These are phyloP conservation scores for Melanogaster broomeanus DNA, from an alignment of 768 basidiomycete genomes.

Conservation along the genomic window DNA sequence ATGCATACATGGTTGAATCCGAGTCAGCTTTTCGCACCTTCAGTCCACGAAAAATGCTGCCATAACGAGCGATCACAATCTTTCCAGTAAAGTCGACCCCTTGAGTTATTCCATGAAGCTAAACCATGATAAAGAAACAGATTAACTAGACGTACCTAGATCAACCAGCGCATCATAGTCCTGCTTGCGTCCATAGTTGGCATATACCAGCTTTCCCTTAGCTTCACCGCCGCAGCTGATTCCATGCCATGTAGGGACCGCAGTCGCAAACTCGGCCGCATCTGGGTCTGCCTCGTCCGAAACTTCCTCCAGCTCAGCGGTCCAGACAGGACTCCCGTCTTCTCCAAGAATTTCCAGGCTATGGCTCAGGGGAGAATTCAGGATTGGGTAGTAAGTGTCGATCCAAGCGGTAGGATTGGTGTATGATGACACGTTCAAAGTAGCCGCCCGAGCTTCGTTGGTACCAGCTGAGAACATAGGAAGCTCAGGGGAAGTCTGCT, in stretches of 20 bases:
- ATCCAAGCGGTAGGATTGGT: conserved; percentile 57
- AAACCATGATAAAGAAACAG: background rate
- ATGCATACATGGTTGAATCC: conserved; percentile 3
- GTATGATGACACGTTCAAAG: conserved; percentile 45
- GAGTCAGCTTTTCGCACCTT: conserved; percentile 45
- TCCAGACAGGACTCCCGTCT: conserved; percentile 51
- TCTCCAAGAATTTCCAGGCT: conserved; percentile 56
- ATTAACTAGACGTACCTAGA: conserved; percentile 39
- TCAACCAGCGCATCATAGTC: conserved; percentile 64
- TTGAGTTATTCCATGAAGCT: conserved; percentile 16
- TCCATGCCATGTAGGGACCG: conserved; percentile 71
- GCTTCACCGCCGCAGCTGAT: conserved; percentile 68
- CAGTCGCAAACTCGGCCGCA: conserved; percentile 55
- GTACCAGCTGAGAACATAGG: conserved; percentile 63
- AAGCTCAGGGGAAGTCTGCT: conserved; percentile 23
- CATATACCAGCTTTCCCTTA: conserved; percentile 57
- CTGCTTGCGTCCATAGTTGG: conserved; percentile 55
- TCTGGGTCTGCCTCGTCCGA: conserved; percentile 66
- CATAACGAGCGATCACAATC: conserved; percentile 63
- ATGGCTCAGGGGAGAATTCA: conserved; percentile 65
- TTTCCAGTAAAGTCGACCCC: conserved; percentile 61
- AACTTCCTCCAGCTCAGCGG: conserved; percentile 66
- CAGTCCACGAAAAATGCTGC: conserved; percentile 65
- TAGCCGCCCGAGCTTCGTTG: conserved; percentile 50
- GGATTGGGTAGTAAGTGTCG: conserved; percentile 70